A percentile compares a stretch with the other conserved stretches of the same genome.
phyloP scores from a whole-genome alignment of 2,329 filamentous ascomycete species.

The Penicillium corylophilum region DNA sequence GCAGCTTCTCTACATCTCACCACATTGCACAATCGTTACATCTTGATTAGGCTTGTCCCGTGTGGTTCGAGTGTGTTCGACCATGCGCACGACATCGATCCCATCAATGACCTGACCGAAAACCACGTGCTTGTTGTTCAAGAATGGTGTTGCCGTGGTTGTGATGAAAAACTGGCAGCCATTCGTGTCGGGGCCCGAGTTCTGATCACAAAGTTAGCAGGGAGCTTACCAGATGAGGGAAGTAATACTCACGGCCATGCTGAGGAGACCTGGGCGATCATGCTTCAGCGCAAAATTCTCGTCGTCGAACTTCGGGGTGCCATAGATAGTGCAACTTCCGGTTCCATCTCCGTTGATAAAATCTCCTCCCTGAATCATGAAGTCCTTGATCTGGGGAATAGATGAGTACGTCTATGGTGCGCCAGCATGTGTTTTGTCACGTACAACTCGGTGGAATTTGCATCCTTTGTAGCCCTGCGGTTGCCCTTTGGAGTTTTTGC shows the following conservation, averaged over 20 bases:
- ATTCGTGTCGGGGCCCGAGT: conserved; percentile 88
- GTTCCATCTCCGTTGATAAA: conserved; percentile 93
- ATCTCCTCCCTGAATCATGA: conserved; percentile 97
- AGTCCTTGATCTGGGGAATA: conserved; percentile 73
- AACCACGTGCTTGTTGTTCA: conserved; percentile 92
- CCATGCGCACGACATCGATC: conserved; percentile 86
- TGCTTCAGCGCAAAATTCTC: conserved; percentile 86
- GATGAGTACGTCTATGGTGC: not conserved
- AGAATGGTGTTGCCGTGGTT: conserved; percentile 77
- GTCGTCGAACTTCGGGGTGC: conserved; percentile 78
- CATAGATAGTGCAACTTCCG: conserved; percentile 85
- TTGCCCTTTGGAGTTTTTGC: conserved; percentile 70
- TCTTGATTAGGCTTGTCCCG: conserved; percentile 83
- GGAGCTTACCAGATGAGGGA: not conserved
- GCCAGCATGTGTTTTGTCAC: conserved; percentile 34
- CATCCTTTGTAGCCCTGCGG: conserved; percentile 92
- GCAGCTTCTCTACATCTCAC: conserved; percentile 71
- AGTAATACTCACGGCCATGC: conserved; percentile 75
- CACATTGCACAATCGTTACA: conserved; percentile 80
- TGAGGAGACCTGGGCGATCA: conserved; percentile 74
- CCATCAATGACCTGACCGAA: conserved; percentile 89
- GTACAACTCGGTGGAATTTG: conserved; percentile 90
- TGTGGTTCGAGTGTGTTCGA: conserved; percentile 85
- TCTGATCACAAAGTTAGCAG: conserved; percentile 52
- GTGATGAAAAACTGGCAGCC: conserved; percentile 98